Evolutionary conservation across 2,329 filamentous ascomycete species (phyloP).

Genomic region (Graphiopsis chlorocephala): DNA sequence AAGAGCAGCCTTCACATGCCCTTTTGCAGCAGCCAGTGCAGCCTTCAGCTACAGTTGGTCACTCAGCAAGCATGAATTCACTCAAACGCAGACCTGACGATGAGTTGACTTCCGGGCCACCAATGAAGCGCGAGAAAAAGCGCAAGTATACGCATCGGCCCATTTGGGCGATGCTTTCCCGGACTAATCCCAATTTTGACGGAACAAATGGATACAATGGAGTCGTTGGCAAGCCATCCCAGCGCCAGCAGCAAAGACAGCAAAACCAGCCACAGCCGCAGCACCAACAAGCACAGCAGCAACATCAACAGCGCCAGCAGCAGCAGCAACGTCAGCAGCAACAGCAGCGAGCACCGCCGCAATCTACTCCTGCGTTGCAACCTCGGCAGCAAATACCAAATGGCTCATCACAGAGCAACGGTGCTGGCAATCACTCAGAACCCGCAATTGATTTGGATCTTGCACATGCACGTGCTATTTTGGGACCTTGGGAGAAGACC

Average conservation of each 20-base stretch:
- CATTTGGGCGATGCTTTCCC: conserved; percentile 33
- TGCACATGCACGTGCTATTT: conserved; percentile 19
- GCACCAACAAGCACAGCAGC: conserved; percentile 2
- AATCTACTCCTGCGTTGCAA: neutral
- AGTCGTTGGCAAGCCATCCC: neutral
- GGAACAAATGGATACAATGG: conserved; percentile 8
- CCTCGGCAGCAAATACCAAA: conserved; percentile 3
- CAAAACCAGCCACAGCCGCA: too few species aligned
- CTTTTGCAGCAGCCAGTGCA: conserved; percentile 11
- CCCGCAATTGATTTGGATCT: conserved; percentile 9
- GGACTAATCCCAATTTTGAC: conserved; percentile 29
- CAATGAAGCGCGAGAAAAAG: conserved; percentile 30
- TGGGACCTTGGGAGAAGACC: conserved; percentile 34
- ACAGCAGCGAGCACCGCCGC: neutral
- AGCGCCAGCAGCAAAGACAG: conserved; percentile 10
- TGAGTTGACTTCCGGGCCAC: conserved; percentile 22
- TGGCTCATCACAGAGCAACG: neutral
- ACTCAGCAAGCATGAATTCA: neutral
- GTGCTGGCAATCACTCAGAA: neutral
- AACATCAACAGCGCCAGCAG: conserved; percentile 6
- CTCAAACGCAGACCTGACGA: conserved; percentile 29
- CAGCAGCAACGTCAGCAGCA: neutral
- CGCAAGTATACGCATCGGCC: conserved; percentile 32
- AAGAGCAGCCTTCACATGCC: neutral
- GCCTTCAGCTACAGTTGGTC: neutral